Conservation (phyloP, 305 asterid genomes). For the Euphrasia arctica region DNA sequence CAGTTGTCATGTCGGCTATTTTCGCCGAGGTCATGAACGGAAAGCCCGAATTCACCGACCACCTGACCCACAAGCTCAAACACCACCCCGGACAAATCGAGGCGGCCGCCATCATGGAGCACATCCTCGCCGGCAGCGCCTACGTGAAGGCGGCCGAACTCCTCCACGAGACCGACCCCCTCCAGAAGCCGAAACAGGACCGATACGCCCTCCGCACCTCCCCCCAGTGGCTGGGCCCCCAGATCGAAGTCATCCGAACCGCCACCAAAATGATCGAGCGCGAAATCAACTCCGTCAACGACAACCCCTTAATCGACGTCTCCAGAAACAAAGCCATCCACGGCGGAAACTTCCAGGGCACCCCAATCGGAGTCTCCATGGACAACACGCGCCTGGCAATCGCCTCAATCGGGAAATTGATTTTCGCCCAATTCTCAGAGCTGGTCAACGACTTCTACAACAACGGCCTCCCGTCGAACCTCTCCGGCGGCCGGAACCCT, state of each 20-base stretch:
- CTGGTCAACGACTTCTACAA: conserved; percentile 73
- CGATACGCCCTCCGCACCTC: conserved; percentile 72
- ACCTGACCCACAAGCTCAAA: conserved; percentile 72
- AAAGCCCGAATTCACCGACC: conserved; percentile 77
- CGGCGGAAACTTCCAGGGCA: conserved; percentile 84
- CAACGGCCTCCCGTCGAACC: conserved; percentile 68
- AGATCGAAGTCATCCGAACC: conserved; percentile 63
- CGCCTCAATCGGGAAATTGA: conserved; percentile 60
- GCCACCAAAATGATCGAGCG: conserved; percentile 74
- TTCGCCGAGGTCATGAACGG: conserved; percentile 90
- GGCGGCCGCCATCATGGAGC: conserved; percentile 87
- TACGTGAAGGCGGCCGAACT: conserved; percentile 60
- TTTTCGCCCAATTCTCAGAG: conserved; percentile 74
- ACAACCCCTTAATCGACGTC: conserved; percentile 74
- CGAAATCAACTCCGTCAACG: conserved; percentile 72
- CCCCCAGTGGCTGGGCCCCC: conserved; percentile 86
- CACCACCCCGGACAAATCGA: conserved; percentile 90
- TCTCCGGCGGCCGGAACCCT: conserved; percentile 68
- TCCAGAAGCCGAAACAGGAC: conserved; percentile 72
- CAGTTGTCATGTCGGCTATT: conserved; percentile 64
- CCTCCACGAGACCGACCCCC: conserved; percentile 57
- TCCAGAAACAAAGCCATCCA: conserved; percentile 70
- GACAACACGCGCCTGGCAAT: conserved; percentile 69
- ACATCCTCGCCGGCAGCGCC: conserved; percentile 57
- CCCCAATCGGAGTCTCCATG: conserved; percentile 77